Evolutionary conservation across 805 yeast species (phyloP).

Genomic region (Isabelozyma heimii): DNA sequence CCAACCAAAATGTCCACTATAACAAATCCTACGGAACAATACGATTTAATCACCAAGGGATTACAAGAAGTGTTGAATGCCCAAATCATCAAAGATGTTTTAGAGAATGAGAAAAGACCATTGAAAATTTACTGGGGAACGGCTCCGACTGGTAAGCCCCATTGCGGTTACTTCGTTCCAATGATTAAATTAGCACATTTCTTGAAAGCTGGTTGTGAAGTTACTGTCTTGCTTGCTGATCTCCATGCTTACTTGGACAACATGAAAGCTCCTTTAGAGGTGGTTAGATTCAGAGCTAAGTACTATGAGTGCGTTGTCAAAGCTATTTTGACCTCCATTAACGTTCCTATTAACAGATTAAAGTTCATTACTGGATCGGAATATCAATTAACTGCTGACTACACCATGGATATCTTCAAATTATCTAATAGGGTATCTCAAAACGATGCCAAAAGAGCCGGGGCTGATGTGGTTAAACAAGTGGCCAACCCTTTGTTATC

Average conservation of each 20-base stretch:
- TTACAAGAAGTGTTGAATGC: constrained; percentile 90
- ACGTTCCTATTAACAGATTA: constrained; percentile 89
- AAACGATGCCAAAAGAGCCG: constrained; percentile 97
- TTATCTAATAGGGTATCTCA: constrained; percentile 82
- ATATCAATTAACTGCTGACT: constrained; percentile 77
- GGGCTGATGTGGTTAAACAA: constrained; percentile 99
- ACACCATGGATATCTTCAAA: constrained; percentile 86
- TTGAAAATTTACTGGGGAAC: constrained; percentile 97
- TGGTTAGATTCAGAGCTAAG: constrained; percentile 82
- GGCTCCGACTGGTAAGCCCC: constrained; percentile 98
- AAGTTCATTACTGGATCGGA: constrained; percentile 82
- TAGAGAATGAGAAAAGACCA: constrained; percentile 79
- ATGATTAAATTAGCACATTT: constrained; percentile 96
- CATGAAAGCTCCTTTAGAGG: constrained; percentile 97
- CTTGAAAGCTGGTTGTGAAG: constrained; percentile 93
- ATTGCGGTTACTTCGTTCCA: constrained; percentile 97
- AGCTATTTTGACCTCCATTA: constrained; percentile 78
- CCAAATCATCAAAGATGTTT: constrained; percentile 79
- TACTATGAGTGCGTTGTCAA: constrained; percentile 85
- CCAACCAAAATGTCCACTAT: constrained; percentile 15
- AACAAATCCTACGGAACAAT: constrained; percentile 60
- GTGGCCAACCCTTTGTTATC: constrained; percentile 89
- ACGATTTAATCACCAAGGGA: constrained; percentile 73
- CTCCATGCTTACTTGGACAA: constrained; percentile 95
- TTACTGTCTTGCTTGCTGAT: constrained; percentile 88